Percentiles rank a stretch among this genome's conserved stretches.
Evolutionary conservation across 2,329 filamentous ascomycete species (phyloP).

Genomic region (Coniella lustricola): DNA sequence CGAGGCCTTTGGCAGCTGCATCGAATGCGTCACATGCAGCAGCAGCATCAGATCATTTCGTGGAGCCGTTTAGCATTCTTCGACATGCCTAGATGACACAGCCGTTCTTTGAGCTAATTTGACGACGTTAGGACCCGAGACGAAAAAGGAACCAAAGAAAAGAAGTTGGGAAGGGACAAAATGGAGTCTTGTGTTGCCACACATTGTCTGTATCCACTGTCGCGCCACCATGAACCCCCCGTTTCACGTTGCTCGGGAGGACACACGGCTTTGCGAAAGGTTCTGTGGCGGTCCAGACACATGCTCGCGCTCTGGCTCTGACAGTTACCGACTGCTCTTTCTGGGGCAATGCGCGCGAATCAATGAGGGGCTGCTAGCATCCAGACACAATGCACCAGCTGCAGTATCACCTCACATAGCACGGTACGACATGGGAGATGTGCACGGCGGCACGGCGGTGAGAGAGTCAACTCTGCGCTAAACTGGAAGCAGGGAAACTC

Average conservation of each 20-base stretch:
- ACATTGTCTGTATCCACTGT: too few relatives aligned
- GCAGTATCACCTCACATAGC: neutral
- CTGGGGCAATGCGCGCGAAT: neutral
- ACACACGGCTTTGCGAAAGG: too few relatives aligned
- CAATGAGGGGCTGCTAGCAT: neutral
- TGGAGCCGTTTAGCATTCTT: too few relatives aligned
- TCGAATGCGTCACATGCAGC: slow-evolving; percentile 13
- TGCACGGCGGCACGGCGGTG: slow-evolving; percentile 1
- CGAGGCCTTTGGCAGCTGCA: slow-evolving; percentile 10
- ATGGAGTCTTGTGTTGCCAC: too few relatives aligned
- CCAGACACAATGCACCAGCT: neutral
- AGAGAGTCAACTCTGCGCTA: neutral
- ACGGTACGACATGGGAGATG: neutral
- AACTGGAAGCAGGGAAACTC: neutral
- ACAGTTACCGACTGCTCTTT: neutral
- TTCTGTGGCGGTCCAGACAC: too few relatives aligned
- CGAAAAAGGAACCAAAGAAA: too few relatives aligned
- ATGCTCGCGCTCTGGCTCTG: too few relatives aligned
- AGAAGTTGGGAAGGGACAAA: neutral
- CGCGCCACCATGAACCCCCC: too few relatives aligned
- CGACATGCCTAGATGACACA: too few relatives aligned
- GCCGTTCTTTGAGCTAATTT: too few relatives aligned
- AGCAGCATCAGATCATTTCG: neutral
- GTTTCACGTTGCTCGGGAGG: too few relatives aligned
- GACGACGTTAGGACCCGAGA: too few relatives aligned